These are phyloP conservation scores for Kwoniella newhampshirensis DNA, from an alignment of 768 basidiomycete genomes.

Conservation along the genomic window DNA sequence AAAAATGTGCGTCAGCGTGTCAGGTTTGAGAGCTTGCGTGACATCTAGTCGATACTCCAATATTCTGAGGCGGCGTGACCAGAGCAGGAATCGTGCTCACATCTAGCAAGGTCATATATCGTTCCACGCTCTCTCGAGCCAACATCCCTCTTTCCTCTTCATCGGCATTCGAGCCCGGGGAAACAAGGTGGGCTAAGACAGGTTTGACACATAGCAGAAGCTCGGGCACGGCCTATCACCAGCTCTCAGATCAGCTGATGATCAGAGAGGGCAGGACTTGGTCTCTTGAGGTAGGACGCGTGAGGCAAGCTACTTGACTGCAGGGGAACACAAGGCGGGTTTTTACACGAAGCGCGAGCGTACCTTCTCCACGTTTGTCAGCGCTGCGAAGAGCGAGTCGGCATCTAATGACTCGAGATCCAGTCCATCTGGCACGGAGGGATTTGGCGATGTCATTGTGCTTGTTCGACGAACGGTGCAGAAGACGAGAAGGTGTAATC, in stretches of 20 bases:
- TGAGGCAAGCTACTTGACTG: too few relatives aligned
- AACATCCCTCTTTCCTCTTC: slow-evolving; percentile 27
- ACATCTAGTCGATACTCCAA: too few relatives aligned
- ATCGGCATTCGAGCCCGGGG: slow-evolving; percentile 1
- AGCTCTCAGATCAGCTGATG: too few relatives aligned
- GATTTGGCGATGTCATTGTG: slow-evolving; percentile 8
- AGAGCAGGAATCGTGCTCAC: too few relatives aligned
- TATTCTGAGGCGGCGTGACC: too few relatives aligned
- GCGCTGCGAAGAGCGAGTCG: slow-evolving; percentile 34
- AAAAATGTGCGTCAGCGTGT: too few relatives aligned
- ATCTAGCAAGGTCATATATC: slow-evolving; percentile 38
- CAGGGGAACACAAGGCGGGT: too few relatives aligned
- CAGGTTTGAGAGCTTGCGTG: neutral
- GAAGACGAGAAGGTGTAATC: too few relatives aligned
- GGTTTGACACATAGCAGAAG: slow-evolving; percentile 38
- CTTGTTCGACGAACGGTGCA: too few relatives aligned
- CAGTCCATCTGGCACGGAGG: slow-evolving; percentile 20
- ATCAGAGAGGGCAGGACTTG: too few relatives aligned
- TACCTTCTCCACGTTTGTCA: slow-evolving; percentile 41
- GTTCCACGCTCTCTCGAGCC: slow-evolving; percentile 31
- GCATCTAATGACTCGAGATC: slow-evolving; percentile 37
- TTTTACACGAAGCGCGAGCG: too few relatives aligned
- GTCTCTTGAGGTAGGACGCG: too few relatives aligned
- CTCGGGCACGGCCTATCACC: slow-evolving; percentile 42
- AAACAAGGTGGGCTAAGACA: slow-evolving; percentile 30